A percentile compares a stretch with the other conserved stretches of the same genome.
Conservation (phyloP, 805 yeast species). For the Dipodascus albidus region DNA sequence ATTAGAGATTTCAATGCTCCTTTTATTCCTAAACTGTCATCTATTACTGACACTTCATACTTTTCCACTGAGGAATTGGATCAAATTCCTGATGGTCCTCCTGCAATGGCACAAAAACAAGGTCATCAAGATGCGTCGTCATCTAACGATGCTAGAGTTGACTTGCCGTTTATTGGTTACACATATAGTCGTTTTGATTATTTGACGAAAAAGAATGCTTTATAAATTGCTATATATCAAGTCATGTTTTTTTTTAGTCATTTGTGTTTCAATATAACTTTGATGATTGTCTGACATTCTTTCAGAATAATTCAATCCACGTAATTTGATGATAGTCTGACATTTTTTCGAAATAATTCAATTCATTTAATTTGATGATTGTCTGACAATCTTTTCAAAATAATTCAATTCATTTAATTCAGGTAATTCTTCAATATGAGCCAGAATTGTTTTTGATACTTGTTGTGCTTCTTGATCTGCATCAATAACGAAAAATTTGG, state of each 20-base stretch:
- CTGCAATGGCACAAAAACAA: constrained; percentile 27
- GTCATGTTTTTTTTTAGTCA: background rate
- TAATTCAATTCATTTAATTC: background rate
- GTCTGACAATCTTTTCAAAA: background rate
- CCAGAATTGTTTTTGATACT: background rate
- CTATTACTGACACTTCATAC: constrained; percentile 91
- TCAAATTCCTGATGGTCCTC: constrained; percentile 86
- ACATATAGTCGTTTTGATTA: constrained; percentile 93
- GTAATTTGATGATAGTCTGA: too few relatives aligned
- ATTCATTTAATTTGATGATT: background rate
- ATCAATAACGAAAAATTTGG: background rate
- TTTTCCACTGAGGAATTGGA: constrained; percentile 97
- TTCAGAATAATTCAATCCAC: too few relatives aligned
- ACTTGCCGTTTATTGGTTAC: constrained; percentile 93
- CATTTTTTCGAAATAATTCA: background rate
- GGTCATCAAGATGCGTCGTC: constrained; percentile 3
- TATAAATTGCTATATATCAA: constrained; percentile 12
- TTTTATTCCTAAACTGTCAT: constrained; percentile 80
- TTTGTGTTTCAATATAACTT: too few relatives aligned
- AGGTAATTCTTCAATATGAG: background rate
- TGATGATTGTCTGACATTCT: too few relatives aligned
- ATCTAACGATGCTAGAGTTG: constrained; percentile 55
- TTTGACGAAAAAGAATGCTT: constrained; percentile 41
- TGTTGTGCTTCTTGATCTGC: background rate
- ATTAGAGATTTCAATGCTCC: constrained; percentile 87